Evolutionary conservation across 345 rosid genomes (phyloP).

Genomic region (Dovyalis caffra): DNA sequence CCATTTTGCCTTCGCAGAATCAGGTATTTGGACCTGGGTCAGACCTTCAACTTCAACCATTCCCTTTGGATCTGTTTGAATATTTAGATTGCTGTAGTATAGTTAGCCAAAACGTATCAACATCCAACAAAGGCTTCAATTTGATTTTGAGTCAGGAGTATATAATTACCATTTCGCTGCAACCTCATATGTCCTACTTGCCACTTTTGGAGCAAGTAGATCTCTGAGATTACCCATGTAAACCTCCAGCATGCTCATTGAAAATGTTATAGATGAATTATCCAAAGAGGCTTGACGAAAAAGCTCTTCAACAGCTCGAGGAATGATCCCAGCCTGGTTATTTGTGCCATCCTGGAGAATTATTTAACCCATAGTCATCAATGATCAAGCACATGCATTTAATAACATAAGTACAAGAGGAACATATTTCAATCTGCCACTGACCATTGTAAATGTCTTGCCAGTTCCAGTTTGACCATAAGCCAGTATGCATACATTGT

Average conservation of each 20-base stretch:
- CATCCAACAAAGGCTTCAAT: constrained; percentile 5
- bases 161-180: constrained; percentile 47
- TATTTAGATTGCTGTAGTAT: constrained; percentile 72
- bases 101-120: constrained; percentile 31
- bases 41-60: constrained; percentile 75
- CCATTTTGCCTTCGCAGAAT: constrained; percentile 62
- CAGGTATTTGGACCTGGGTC: constrained; percentile 66
- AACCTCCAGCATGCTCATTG: constrained; percentile 95
- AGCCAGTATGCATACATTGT: constrained; percentile 85
- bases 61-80: constrained; percentile 87
- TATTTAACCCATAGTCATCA: constrained; percentile 7
- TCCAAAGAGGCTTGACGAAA: constrained; percentile 48
- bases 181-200: constrained; percentile 40
- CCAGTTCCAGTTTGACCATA: constrained; percentile 97
- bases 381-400: not conserved
- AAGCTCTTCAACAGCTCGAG: constrained; percentile 68
- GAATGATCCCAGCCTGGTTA: constrained; percentile 72
- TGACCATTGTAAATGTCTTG: constrained; percentile 89
- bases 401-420: constrained; percentile 3
- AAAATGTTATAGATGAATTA: constrained; percentile 48
- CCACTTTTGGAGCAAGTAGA: constrained; percentile 62
- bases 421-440: constrained; percentile 14
- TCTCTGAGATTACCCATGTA: constrained; percentile 83
- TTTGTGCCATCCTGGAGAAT: constrained; percentile 66
- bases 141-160: not conserved